Evolutionary conservation across 495 filamentous ascomycete species (phyloP).

Genomic region (Xylaria intraflava): DNA sequence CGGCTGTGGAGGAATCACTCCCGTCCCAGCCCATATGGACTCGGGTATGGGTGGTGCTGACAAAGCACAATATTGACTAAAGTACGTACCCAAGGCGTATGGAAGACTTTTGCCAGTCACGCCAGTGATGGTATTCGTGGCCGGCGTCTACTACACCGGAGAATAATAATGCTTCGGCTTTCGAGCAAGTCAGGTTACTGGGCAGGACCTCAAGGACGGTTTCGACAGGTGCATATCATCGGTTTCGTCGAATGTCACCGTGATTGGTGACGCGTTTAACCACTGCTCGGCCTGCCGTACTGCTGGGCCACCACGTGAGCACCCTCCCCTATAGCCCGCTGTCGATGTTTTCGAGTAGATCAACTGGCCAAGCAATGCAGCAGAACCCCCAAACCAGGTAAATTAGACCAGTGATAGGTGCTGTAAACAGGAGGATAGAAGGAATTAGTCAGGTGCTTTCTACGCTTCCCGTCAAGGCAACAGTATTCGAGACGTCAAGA

Average conservation of each 20-base stretch:
- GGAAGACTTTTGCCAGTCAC: constrained; percentile 1
- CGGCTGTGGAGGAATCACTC: background rate
- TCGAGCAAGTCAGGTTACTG: background rate
- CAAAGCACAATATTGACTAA: background rate
- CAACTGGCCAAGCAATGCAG: too few relatives aligned
- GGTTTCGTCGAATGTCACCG: background rate
- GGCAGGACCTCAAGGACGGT: background rate
- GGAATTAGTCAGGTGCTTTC: too few relatives aligned
- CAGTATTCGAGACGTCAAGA: background rate
- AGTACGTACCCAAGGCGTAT: background rate
- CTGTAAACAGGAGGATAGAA: too few relatives aligned
- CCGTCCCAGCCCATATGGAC: background rate
- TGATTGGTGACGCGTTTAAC: background rate
- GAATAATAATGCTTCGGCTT: background rate
- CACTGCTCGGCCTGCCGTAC: too few relatives aligned
- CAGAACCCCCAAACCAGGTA: too few relatives aligned
- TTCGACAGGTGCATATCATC: background rate
- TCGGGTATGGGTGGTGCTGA: background rate
- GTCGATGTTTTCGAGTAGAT: too few relatives aligned
- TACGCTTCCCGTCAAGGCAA: background rate
- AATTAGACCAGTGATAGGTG: too few relatives aligned
- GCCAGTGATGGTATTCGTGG: background rate
- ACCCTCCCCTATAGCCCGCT: too few relatives aligned
- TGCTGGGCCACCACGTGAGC: too few relatives aligned
- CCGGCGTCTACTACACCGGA: background rate